Conservation (phyloP, 2,329 filamentous ascomycete species). For the Macrophomina phaseolina region DNA sequence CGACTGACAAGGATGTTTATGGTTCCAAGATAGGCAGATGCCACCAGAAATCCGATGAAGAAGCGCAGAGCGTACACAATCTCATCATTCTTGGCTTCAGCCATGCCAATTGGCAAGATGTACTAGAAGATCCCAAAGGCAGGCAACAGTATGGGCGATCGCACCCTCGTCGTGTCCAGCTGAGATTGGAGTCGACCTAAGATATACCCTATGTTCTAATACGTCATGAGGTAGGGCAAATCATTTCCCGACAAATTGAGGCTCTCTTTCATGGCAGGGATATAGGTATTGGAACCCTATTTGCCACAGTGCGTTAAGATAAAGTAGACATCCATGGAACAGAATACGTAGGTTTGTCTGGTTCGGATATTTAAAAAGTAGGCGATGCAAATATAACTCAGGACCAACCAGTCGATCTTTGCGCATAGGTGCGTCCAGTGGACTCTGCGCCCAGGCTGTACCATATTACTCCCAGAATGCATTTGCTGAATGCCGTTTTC, state of each 20-base stretch:
- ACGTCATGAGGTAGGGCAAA: slow-evolving; percentile 37
- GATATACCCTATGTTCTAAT: slow-evolving; percentile 39
- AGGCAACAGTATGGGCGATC: slow-evolving; percentile 47
- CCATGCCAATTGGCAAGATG: slow-evolving; percentile 46
- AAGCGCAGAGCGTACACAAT: slow-evolving; percentile 50
- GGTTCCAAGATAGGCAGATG: slow-evolving; percentile 43
- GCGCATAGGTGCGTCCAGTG: neutral
- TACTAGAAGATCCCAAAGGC: slow-evolving; percentile 50
- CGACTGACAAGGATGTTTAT: slow-evolving; percentile 46
- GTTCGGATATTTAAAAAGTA: slow-evolving; percentile 42
- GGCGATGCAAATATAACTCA: slow-evolving; percentile 20
- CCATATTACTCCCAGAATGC: slow-evolving; percentile 1
- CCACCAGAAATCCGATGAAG: slow-evolving; percentile 43
- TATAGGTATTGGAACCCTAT: slow-evolving; percentile 39
- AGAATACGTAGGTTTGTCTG: slow-evolving; percentile 26
- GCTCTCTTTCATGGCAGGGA: slow-evolving; percentile 40
- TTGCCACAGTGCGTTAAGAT: neutral
- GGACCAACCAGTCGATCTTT: slow-evolving; percentile 22
- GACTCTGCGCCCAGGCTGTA: neutral
- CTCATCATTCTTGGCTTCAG: slow-evolving; percentile 44
- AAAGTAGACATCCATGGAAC: neutral
- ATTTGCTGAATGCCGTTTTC: slow-evolving; percentile 2
- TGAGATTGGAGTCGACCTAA: slow-evolving; percentile 37
- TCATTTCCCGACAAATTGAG: slow-evolving; percentile 39
- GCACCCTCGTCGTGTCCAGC: slow-evolving; percentile 30